Evolutionary conservation across 805 yeast genomes (phyloP).

Genomic region (Schwanniomyces polymorphus): DNA sequence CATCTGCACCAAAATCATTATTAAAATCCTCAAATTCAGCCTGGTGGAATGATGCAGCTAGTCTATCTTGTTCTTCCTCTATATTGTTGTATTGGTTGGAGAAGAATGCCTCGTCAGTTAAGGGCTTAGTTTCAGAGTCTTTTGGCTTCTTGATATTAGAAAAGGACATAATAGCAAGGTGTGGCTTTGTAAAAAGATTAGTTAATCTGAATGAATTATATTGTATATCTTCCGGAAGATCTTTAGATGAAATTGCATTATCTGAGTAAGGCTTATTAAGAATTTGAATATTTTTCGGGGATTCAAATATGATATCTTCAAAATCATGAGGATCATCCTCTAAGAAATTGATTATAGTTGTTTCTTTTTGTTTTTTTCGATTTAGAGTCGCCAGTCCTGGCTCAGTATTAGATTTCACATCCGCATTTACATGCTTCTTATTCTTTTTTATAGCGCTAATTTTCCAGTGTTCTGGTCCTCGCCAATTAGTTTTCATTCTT

Average conservation of each 20-base stretch:
- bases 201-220: conserved; percentile 70
- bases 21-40: conserved; percentile 42
- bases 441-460: conserved; percentile 58
- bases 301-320: conserved; percentile 31
- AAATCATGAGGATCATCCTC: conserved; percentile 30
- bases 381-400: neutral
- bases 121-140: conserved; percentile 21
- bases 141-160: conserved; percentile 16
- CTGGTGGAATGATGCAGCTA: conserved; percentile 39
- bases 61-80: conserved; percentile 33
- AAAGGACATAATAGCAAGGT: conserved; percentile 35
- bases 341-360: conserved; percentile 29
- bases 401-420: neutral
- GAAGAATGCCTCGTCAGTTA: conserved; percentile 71
- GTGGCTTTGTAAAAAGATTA: conserved; percentile 68
- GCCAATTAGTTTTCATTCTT: conserved; percentile 71
- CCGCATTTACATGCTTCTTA: conserved; percentile 18
- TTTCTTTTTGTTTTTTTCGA: conserved; percentile 14
- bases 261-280: conserved; percentile 9
- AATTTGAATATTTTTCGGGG: conserved; percentile 21
- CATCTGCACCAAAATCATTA: conserved; percentile 32
- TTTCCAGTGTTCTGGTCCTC: conserved; percentile 92
- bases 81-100: conserved; percentile 58
- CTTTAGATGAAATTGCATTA: conserved; percentile 23
- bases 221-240: conserved; percentile 72